A percentile compares a stretch with the other conserved stretches of the same genome.
Conservation (phyloP, 208 protist genomes). For the Trypanosoma avium region DNA sequence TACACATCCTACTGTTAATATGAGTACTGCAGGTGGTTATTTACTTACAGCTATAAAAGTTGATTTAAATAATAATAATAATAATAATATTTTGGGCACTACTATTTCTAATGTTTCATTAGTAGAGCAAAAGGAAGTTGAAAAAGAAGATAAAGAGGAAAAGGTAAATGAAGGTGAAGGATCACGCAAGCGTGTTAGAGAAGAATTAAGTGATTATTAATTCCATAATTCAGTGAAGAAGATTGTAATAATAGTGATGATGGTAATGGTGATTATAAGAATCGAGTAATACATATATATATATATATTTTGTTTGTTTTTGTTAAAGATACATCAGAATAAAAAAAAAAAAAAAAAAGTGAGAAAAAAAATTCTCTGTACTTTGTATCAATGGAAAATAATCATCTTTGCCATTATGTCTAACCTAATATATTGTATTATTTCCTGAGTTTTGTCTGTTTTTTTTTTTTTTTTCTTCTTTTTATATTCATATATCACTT, state of each 20-base stretch:
- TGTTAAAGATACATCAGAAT: too few relatives aligned
- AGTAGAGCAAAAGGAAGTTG: not conserved
- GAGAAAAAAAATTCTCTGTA: not conserved
- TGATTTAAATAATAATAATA: constrained; percentile 20
- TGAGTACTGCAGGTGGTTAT: constrained; percentile 89
- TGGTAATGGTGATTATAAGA: not conserved
- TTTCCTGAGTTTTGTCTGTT: not conserved
- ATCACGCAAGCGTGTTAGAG: not conserved
- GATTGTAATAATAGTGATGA: not conserved
- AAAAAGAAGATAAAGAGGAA: not conserved
- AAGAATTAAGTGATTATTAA: not conserved
- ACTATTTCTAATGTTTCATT: not conserved
- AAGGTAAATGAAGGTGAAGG: not conserved
- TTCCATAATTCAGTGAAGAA: not conserved
- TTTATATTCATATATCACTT: too few relatives aligned
- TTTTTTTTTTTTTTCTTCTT: constrained; percentile 8
- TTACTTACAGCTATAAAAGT: constrained; percentile 91
- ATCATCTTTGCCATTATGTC: not conserved
- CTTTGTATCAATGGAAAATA: not conserved
- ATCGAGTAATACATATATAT: not conserved
- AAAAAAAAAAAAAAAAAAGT: not conserved
- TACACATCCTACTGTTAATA: constrained; percentile 93
- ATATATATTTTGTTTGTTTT: too few relatives aligned
- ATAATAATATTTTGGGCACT: not conserved
- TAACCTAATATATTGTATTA: not conserved